phyloP scores from a whole-genome alignment of 257 asterid genomes.

The Petunia axillaris region DNA sequence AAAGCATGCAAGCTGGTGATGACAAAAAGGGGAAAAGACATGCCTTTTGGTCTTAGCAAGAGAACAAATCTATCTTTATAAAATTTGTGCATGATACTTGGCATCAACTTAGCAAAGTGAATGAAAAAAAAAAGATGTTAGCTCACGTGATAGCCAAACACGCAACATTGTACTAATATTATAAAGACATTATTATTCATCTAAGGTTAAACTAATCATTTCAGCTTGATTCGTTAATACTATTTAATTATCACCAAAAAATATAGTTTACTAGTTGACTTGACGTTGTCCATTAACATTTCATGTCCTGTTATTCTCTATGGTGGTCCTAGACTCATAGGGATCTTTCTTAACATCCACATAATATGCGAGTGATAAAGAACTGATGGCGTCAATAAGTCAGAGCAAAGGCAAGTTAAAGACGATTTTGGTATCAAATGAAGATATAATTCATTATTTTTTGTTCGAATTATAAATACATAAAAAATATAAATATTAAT shows the following conservation, averaged over 20 bases:
- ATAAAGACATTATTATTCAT: slow-evolving; percentile 1
- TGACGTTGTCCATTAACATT: slow-evolving; percentile 9
- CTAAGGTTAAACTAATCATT: slow-evolving; percentile 20
- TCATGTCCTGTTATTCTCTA: slow-evolving; percentile 11
- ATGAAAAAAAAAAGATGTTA: background rate
- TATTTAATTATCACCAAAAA: background rate
- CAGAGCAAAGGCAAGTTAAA: too few relatives aligned
- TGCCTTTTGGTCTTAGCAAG: slow-evolving; percentile 22
- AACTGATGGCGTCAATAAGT: background rate
- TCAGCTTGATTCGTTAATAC: slow-evolving; percentile 15
- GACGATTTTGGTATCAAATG: too few relatives aligned
- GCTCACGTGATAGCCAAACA: slow-evolving; percentile 20
- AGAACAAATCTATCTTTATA: slow-evolving; percentile 25
- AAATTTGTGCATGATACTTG: slow-evolving; percentile 21
- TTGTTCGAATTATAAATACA: too few relatives aligned
- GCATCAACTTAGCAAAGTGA: slow-evolving; percentile 26
- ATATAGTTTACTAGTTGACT: slow-evolving; percentile 21
- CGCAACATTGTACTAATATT: slow-evolving; percentile 14
- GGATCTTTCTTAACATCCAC: slow-evolving; percentile 13
- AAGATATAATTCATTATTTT: too few relatives aligned
- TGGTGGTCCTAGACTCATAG: slow-evolving; percentile 7
- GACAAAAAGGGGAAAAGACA: slow-evolving; percentile 11
- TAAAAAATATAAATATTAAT: too few relatives aligned
- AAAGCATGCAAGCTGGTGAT: slow-evolving; percentile 27
- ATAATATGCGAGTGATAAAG: background rate